Evolutionary conservation across 2,329 filamentous ascomycete genomes (phyloP), one percentile per base, ranked within the genome.

Genomic region (Aspergillus sp.): DNA sequence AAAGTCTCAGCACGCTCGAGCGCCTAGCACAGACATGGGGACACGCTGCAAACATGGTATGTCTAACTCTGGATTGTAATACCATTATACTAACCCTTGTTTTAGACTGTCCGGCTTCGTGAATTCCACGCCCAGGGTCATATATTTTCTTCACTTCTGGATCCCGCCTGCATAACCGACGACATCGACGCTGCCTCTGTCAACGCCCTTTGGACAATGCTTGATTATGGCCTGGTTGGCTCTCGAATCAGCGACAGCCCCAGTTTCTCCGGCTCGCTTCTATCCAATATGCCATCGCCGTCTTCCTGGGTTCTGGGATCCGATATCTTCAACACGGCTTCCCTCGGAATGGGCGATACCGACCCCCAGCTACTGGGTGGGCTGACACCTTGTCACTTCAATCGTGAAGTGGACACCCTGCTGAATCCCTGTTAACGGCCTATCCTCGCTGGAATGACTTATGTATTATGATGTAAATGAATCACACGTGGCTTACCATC

Each of bases 41-140:
- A 0, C 66, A 68, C 48, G 65, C 65, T 5, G 57, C 61, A 1
- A 67, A 67, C 35, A 66, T 68, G 60, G 66, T 67, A 61, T 14
- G 27, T 11, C n/a, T 3, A 35, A 15, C 7, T n/a, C n/a, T 15
- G 9, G 7, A 8, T 21, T 44, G 11, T 33, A 14, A 3, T 33
- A n/a, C 8, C 2, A 0, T 11, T 31, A 31, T 7, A 45, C 40
- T 45, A 14, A 37, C 9, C 39, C 3, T 15, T n/a, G 12, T 19
- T 23, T 27, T 52, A 67, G 64, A 43, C 52, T 24, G 35, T 62
- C 17, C 62, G 60, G 5, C 61, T 68, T 2, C 61, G 61, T 6
- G 65, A 66, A 17, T 68, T 68, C 17, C 65, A 67, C 41, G 47
- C 52, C n/a, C 61, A 63, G 7, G 61, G 52, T 7, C 57, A 64